These are phyloP conservation scores for Cutaneotrichosporon sp. DNA, from an alignment of 1,284 basidiomycete genomes.

Conservation along the genomic window DNA sequence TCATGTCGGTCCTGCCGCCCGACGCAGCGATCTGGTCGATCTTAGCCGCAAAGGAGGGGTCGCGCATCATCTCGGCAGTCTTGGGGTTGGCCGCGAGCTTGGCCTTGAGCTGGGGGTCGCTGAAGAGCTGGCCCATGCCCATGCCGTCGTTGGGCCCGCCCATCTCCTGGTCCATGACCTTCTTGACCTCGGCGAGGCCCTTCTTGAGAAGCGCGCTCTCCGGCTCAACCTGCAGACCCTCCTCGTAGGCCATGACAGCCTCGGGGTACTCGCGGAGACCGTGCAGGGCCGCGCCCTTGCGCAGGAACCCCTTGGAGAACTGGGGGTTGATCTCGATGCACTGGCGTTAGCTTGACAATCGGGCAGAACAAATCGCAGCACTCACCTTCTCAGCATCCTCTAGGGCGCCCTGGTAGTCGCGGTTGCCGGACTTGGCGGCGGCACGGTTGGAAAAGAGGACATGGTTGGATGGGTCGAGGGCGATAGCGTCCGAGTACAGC, in stretches of 20 bases:
- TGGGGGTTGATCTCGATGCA: slow-evolving; percentile 72
- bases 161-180: slow-evolving; percentile 58
- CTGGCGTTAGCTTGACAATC: slow-evolving; percentile 37
- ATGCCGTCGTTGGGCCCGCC: slow-evolving; percentile 53
- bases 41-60: slow-evolving; percentile 75
- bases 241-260: slow-evolving; percentile 67
- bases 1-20: slow-evolving; percentile 51
- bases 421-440: slow-evolving; percentile 83
- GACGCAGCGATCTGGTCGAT: slow-evolving; percentile 52
- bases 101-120: slow-evolving; percentile 75
- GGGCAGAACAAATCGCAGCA: slow-evolving; percentile 52
- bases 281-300: slow-evolving; percentile 94
- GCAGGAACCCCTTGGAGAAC: slow-evolving; percentile 89
- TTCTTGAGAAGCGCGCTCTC: slow-evolving; percentile 79
- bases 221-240: slow-evolving; percentile 73
- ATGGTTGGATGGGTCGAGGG: slow-evolving; percentile 76
- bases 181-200: slow-evolving; percentile 81
- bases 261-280: slow-evolving; percentile 77
- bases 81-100: slow-evolving; percentile 87
- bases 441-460: slow-evolving; percentile 93
- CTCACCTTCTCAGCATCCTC: slow-evolving; percentile 85
- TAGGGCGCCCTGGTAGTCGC: slow-evolving; percentile 73
- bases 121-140: slow-evolving; percentile 76
- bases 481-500: slow-evolving; percentile 81
- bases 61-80: slow-evolving; percentile 77